Base-by-base conservation (phyloP, 1,139 yeast species). In the Kurtzmaniella natalensis region DNA sequence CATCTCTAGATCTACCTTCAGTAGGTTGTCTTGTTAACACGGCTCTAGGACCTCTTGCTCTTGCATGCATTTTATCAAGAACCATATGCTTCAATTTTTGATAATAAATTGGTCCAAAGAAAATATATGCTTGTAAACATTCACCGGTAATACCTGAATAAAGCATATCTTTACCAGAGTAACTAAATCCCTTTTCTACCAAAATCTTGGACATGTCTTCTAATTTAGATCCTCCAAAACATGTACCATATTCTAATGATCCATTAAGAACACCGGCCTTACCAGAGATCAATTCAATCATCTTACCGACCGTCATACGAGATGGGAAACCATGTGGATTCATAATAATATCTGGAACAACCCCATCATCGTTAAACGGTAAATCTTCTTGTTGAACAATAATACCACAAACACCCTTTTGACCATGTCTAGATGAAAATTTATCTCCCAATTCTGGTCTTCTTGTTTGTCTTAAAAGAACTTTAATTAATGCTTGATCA, bases 291-390 rank as follows among this genome's bases (percentile, higher is more conserved):
- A 92, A 72, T 58, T 92, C 99, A 48, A 94, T 81, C 97, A 92
- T 92, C 59, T 92, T 92, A 41, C 98, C 99, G 18, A 92, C 98
- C 31, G 99, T 92, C 99, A 92, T 92, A 72, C 98, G 94, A 25
- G 97, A 89, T 44, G 98, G 98, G 80, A 92, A 92, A 65, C 96
- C 98, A 56, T 92, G 98, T 2, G 98, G 98, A 54, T 92, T 92
- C 95, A 92, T 92, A 52, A 92, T 92, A 46, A 92, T 88, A 62
- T 92, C 98, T 0, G 98, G 98, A 3, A 78, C 69, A 30, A 89
- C 76, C 50, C 97, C 97, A 41, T 79, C 75, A 48, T 89, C 96
- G 53, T 81, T 85, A 57, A 89, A 92, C 21, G 98, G 98, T 72
- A 92, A 72, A 55, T 92, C 98, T 55, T 88, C 96, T 53, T 89